Evolutionary conservation across 2,329 filamentous ascomycete genomes (phyloP).

Genomic region (Pseudogymnoascus sp.): DNA sequence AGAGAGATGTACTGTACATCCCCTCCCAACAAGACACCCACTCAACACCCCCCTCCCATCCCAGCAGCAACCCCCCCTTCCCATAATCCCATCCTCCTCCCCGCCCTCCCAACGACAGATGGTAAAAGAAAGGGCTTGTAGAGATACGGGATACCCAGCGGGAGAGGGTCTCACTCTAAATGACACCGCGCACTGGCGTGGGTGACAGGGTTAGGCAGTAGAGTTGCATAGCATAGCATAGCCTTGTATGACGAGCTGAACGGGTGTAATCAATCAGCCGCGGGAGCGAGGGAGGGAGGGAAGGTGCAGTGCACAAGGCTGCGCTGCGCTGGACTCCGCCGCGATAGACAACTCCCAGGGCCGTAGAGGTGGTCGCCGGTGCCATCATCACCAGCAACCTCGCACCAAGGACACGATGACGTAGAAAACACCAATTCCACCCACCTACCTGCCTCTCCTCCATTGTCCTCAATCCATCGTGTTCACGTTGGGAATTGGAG

Average conservation of each 20-base stretch:
- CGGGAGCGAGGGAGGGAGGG: too few relatives aligned
- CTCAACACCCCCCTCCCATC: background rate
- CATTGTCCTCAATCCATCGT: too few relatives aligned
- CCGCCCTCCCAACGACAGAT: background rate
- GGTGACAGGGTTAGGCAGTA: background rate
- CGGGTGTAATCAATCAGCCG: background rate
- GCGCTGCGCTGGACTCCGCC: background rate
- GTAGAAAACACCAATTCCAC: background rate
- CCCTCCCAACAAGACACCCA: background rate
- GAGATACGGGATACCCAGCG: background rate
- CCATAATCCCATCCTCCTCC: background rate
- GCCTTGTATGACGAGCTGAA: background rate
- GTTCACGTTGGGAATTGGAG: too few relatives aligned
- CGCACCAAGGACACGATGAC: background rate
- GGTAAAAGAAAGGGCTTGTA: too few relatives aligned
- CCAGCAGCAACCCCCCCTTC: too few relatives aligned
- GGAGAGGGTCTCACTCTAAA: background rate
- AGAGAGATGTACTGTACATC: background rate
- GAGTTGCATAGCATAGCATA: background rate
- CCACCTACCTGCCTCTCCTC: background rate
- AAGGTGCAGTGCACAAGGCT: background rate
- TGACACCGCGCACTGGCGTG: background rate
- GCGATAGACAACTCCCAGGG: background rate
- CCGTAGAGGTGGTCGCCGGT: background rate
- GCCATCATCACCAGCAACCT: background rate